Base-by-base conservation (phyloP, 2,329 filamentous ascomycete species). In the Hymenoscyphus occultus region DNA sequence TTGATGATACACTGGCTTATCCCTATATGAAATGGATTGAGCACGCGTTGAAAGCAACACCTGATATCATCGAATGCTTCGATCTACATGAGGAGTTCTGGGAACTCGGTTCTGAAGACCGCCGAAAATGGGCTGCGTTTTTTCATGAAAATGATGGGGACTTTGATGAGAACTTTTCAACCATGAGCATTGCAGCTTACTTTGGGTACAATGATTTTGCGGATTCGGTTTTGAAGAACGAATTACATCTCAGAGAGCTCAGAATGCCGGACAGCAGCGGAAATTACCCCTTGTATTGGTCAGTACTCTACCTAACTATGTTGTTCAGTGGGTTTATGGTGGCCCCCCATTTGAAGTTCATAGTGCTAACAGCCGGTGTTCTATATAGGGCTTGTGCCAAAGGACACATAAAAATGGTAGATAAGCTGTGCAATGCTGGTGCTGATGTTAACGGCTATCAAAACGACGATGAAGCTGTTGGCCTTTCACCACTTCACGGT, bases 1-100 rank as follows among this genome's bases (percentile, higher is more conserved):
- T n/a, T 22, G 19, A 60, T 14, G 13, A 19, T 13, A 12, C 32
- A 4, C n/a, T 60, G 22, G 14, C 40, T n/a, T 60, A 60, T 32
- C 59, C 59, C 14, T 60, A 48, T 5, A 48, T 35, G 14, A 45
- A 60, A 48, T 60, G 59, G 59, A 60, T 60, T 12, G 42, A 60
- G 22, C 59, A 60, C 5, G 59, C 59, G 14, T 31, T 60, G 14
- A 42, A 60, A 60, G 59, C 59, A n/a, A 60, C 59, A 2, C 42
- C 59, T 32, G 59, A 60, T 32, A 60, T 60, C n/a, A 40, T 60
- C 42, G 59, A 60, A 32, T 45, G 59, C 48, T 60, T 60, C 31
- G 59, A 42, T 40, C 40, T 60, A 14, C 22, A 60, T 14, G 59
- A 60, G 12, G 31, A 32, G 7, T 60, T 60, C 59, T 60, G 59